Percentiles rank a stretch among this genome's conserved stretches.
Conservation (phyloP, 2,329 filamentous ascomycete genomes). For the Ascocoryne sarcoides region DNA sequence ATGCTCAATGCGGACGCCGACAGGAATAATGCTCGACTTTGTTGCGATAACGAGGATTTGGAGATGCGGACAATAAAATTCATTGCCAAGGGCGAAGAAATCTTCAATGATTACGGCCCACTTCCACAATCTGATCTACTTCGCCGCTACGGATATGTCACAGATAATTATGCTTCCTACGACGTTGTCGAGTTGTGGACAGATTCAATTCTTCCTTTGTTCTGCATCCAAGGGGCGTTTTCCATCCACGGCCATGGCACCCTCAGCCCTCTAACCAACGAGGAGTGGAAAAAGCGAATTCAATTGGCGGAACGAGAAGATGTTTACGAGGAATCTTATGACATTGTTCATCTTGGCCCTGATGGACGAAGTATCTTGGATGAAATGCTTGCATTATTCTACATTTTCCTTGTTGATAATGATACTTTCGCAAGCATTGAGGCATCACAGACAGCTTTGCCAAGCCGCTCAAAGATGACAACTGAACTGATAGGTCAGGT, state of each 20-base stretch:
- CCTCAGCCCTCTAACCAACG: conserved; percentile 18
- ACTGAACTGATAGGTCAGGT: conserved; percentile 32
- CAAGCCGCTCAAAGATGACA: conserved; percentile 34
- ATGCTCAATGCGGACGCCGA: conserved; percentile 63
- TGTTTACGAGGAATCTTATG: conserved; percentile 52
- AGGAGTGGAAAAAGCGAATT: conserved; percentile 24
- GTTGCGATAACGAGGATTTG: conserved; percentile 33
- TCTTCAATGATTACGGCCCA: conserved; percentile 60
- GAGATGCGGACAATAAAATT: conserved; percentile 54
- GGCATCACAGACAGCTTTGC: conserved; percentile 28
- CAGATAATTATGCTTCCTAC: conserved; percentile 52
- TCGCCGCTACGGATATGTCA: conserved; percentile 59
- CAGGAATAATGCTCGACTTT: conserved; percentile 48
- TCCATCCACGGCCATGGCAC: conserved; percentile 2
- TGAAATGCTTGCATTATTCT: conserved; percentile 32
- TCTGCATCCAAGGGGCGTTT: neutral
- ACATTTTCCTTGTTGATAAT: conserved; percentile 34
- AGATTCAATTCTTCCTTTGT: conserved; percentile 34
- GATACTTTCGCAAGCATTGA: conserved; percentile 30
- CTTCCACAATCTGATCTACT: conserved; percentile 59
- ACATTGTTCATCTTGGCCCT: conserved; percentile 31
- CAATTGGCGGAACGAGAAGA: conserved; percentile 46
- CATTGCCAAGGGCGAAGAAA: conserved; percentile 49
- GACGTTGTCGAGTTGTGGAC: conserved; percentile 58
- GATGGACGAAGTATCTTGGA: conserved; percentile 26